A percentile compares a stretch with the other conserved stretches of the same genome.
phyloP scores from a whole-genome alignment of 345 rosid genomes.

The Laguncularia racemosa region DNA sequence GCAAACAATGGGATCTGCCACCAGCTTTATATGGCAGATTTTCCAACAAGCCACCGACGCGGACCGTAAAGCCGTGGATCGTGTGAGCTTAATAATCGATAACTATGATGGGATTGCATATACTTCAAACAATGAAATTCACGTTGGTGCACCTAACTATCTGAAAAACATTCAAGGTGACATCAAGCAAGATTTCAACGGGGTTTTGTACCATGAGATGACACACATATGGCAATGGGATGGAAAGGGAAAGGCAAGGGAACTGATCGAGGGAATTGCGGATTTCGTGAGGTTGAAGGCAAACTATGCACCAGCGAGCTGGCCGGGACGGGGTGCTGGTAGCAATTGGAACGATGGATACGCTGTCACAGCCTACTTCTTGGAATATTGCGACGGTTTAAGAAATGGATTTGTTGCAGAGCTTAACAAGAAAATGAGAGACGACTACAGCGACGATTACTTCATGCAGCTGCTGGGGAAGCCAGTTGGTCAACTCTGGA shows the following conservation, averaged over 20 bases:
- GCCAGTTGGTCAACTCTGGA: neutral
- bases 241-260: neutral
- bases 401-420: constrained; percentile 3
- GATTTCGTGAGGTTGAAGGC: constrained; percentile 12
- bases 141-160: constrained; percentile 15
- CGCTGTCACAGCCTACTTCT: constrained; percentile 8
- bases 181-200: neutral
- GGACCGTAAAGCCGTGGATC: neutral
- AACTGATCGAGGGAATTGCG: constrained; percentile 1
- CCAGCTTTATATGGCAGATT: constrained; percentile 1
- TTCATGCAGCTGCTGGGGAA: constrained; percentile 4
- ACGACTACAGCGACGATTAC: constrained; percentile 2
- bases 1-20: neutral
- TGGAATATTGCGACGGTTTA: neutral
- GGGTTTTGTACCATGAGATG: constrained; percentile 6
- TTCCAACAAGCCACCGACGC: constrained; percentile 11
- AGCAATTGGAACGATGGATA: constrained; percentile 5
- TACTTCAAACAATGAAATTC: constrained; percentile 13
- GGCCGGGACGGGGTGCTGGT: constrained; percentile 6
- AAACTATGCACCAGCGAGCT: neutral
- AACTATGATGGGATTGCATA: neutral
- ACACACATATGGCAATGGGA: constrained; percentile 2
- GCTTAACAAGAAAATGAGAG: constrained; percentile 8
- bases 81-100: neutral
- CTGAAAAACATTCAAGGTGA: neutral